Evolutionary conservation across 371 early-diverging fungal species (phyloP), one percentile per base, ranked within the genome.

Genomic region (Apophysomyces sp.): DNA sequence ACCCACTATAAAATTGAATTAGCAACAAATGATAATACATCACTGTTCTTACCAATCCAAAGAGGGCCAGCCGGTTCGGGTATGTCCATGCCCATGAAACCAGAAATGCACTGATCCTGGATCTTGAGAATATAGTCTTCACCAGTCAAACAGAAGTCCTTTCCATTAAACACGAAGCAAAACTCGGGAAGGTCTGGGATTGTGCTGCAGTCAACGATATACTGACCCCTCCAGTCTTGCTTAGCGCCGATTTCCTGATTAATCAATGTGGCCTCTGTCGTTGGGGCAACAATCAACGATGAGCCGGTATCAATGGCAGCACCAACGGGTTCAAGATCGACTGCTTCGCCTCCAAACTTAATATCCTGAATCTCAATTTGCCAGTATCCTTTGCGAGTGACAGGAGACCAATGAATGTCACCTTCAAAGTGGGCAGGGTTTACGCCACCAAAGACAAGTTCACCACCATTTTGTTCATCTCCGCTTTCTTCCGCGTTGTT

Each of bases 381-480:
- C 98, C 98, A 97, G 81, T 97, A 96, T 0, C 89, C 96, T 78
- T 93, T 92, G 61, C 95, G 89, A 37, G 83, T 81, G 32, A 97
- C 89, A 16, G 90, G 84, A 41, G 92, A 89, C 87, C 90, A 97
- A 34, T 78, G 72, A 63, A 95, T 73, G 9, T 89, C 80, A 21
- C 94, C 96, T 8, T 66, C 79, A 71, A 81, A 94, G 63, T 87
- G 91, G 37, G 76, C 74, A 58, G 82, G 51, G 76, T 96, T 85
- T 56, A 86, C 65, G 16, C 88, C 95, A 59, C 95, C 95, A 66
- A 95, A 87, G 16, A 89, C 81, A 71, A 96, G 82, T 69, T 92
- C 93, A 40, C 96, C 95, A 36, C 90, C 92, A 11, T 62, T 2
- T 3, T n/a, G n/a, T n/a, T 28, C 56, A 13, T 73, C 73, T n/a